Evolutionary conservation across 495 filamentous ascomycete species (phyloP).

Genomic region (Daldinia concentrica): DNA sequence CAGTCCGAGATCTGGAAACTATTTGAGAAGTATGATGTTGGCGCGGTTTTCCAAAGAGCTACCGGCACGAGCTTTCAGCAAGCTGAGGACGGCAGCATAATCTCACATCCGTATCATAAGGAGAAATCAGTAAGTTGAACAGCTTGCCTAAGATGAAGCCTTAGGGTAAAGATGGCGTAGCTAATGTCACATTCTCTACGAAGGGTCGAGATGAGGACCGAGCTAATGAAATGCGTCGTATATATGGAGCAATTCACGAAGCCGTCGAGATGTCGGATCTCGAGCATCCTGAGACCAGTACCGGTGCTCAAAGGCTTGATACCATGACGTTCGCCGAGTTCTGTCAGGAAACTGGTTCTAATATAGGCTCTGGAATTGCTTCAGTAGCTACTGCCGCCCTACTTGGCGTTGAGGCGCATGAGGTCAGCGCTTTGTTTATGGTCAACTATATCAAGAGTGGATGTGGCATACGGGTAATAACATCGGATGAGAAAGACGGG

Average conservation of each 20-base stretch:
- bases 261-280: slow-evolving; percentile 30
- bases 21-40: slow-evolving; percentile 47
- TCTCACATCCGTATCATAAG: slow-evolving; percentile 46
- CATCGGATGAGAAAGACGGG: slow-evolving; percentile 54
- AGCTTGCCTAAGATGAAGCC: not conserved
- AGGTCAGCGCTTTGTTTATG: slow-evolving; percentile 59
- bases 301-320: slow-evolving; percentile 45
- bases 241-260: slow-evolving; percentile 26
- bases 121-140: slow-evolving; percentile 42
- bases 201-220: slow-evolving; percentile 1
- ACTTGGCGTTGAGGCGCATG: slow-evolving; percentile 51
- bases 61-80: slow-evolving; percentile 49
- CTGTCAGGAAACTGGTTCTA: slow-evolving; percentile 22
- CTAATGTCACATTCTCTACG: not conserved
- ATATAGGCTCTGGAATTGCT: slow-evolving; percentile 37
- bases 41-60: slow-evolving; percentile 54
- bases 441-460: slow-evolving; percentile 60
- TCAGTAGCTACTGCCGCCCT: slow-evolving; percentile 52
- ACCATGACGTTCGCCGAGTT: slow-evolving; percentile 40
- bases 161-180: not conserved
- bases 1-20: slow-evolving; percentile 53
- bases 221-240: slow-evolving; percentile 4
- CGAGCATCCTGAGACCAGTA: slow-evolving; percentile 29
- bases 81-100: slow-evolving; percentile 38
- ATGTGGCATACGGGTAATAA: slow-evolving; percentile 54